Conservation (phyloP, 805 yeast species). For the Kodamaea restingae region DNA sequence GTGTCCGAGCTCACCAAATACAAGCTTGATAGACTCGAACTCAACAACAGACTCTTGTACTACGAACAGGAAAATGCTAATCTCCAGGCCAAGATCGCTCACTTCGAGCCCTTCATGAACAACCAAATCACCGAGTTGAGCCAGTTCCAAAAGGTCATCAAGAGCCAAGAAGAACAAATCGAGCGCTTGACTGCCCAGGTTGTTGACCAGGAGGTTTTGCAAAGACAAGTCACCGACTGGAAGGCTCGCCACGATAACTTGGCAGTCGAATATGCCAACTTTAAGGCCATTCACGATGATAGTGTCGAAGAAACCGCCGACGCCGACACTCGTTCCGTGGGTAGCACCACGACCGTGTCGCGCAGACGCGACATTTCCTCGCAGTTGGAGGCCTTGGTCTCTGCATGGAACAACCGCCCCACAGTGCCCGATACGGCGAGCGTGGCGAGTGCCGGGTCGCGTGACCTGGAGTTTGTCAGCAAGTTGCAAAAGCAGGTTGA, state of each 20-base stretch:
- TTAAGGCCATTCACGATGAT: slow-evolving; percentile 34
- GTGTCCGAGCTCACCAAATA: slow-evolving; percentile 32
- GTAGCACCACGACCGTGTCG: slow-evolving; percentile 19
- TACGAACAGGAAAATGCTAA: slow-evolving; percentile 43
- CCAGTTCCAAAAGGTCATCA: slow-evolving; percentile 51
- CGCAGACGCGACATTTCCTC: slow-evolving; percentile 29
- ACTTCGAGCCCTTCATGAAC: slow-evolving; percentile 51
- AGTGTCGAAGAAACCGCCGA: slow-evolving; percentile 26
- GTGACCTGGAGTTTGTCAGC: slow-evolving; percentile 22
- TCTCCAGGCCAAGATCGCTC: slow-evolving; percentile 38
- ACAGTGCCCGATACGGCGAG: slow-evolving; percentile 5
- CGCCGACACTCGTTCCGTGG: slow-evolving; percentile 20
- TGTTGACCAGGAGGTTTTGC: slow-evolving; percentile 40
- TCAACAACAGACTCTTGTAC: slow-evolving; percentile 41
- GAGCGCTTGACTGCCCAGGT: slow-evolving; percentile 38
- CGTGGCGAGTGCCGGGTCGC: not conserved
- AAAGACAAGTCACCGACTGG: slow-evolving; percentile 46
- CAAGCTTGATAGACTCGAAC: slow-evolving; percentile 42
- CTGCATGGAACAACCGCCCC: slow-evolving; percentile 24
- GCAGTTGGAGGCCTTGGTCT: slow-evolving; percentile 34
- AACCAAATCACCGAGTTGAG: slow-evolving; percentile 50
- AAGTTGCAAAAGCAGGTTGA: slow-evolving; percentile 55
- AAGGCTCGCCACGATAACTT: slow-evolving; percentile 43
- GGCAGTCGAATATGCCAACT: slow-evolving; percentile 39
- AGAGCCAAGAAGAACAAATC: slow-evolving; percentile 48